These are phyloP conservation scores for Oleoguttula mirabilis DNA, from an alignment of 495 filamentous ascomycete genomes.

Conservation along the genomic window DNA sequence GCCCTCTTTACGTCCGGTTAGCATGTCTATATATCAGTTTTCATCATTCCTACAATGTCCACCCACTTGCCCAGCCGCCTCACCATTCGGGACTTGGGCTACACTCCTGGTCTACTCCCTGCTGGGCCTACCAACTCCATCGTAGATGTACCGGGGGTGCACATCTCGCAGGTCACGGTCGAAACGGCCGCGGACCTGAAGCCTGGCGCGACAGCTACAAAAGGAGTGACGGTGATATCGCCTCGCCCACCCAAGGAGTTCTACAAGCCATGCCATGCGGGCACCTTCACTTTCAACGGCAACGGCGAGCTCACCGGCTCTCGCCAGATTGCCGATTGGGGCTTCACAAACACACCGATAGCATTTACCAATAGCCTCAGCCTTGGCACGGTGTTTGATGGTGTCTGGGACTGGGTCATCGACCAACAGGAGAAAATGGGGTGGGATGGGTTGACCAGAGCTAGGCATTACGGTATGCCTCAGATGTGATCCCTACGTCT, in stretches of 20 bases:
- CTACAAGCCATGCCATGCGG: slow-evolving; percentile 37
- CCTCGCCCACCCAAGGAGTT: slow-evolving; percentile 37
- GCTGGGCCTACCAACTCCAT: slow-evolving; percentile 38
- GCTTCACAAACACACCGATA: slow-evolving; percentile 38
- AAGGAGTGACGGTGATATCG: slow-evolving; percentile 41
- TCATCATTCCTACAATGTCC: too few relatives aligned
- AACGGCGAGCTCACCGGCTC: slow-evolving; percentile 42
- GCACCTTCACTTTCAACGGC: slow-evolving; percentile 43
- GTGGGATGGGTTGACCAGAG: slow-evolving; percentile 35
- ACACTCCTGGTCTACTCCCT: slow-evolving; percentile 23
- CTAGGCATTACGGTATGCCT: slow-evolving; percentile 10
- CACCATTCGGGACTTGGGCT: slow-evolving; percentile 2
- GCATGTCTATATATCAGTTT: too few relatives aligned
- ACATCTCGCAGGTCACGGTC: slow-evolving; percentile 35
- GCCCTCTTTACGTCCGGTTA: too few relatives aligned
- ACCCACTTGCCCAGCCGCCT: neutral
- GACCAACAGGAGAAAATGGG: slow-evolving; percentile 28
- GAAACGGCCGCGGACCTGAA: slow-evolving; percentile 26
- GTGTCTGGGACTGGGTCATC: slow-evolving; percentile 37
- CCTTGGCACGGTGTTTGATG: slow-evolving; percentile 38
- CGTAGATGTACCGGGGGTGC: slow-evolving; percentile 40
- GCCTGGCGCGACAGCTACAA: slow-evolving; percentile 22
- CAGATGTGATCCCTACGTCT: too few relatives aligned
- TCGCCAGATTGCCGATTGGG: slow-evolving; percentile 43
- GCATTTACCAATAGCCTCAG: slow-evolving; percentile 40